phyloP scores from a whole-genome alignment of 371 early-diverging fungal genomes.

The Ordospora pajunii region DNA sequence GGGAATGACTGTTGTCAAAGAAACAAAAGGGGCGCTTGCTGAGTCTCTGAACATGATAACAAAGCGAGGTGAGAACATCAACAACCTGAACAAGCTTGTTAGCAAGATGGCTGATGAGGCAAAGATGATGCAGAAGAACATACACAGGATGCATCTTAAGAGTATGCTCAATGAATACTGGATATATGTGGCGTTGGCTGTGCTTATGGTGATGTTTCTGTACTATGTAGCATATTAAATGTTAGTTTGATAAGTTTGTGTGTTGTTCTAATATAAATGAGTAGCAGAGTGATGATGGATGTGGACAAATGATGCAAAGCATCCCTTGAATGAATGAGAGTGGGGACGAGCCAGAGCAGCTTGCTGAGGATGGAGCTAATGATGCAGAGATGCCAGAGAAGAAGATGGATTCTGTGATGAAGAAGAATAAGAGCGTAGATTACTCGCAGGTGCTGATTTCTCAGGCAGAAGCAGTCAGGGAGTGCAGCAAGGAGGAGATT shows the following conservation, averaged over 20 bases:
- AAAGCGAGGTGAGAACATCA: constrained; percentile 44
- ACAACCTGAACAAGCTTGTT: constrained; percentile 38
- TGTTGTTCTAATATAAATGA: not conserved
- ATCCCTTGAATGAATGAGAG: not conserved
- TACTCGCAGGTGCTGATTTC: not conserved
- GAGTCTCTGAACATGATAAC: constrained; percentile 48
- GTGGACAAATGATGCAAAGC: not conserved
- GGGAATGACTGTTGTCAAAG: constrained; percentile 25
- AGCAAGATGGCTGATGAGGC: constrained; percentile 33
- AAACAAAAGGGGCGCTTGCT: constrained; percentile 33
- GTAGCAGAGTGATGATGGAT: not conserved
- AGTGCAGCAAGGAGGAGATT: not conserved
- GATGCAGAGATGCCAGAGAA: not conserved
- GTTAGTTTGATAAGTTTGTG: not conserved
- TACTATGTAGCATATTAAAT: constrained; percentile 33
- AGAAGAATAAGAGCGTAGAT: not conserved
- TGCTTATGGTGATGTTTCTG: constrained; percentile 34
- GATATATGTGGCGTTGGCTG: constrained; percentile 25
- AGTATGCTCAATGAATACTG: constrained; percentile 32
- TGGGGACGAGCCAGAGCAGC: not conserved
- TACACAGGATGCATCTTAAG: constrained; percentile 32
- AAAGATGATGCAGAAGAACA: constrained; percentile 30
- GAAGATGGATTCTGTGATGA: not conserved
- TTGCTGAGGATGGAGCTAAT: not conserved
- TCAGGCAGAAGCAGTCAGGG: constrained; percentile 16